Conservation (phyloP, 2,329 filamentous ascomycete species). For the Plenodomus biglobosus region DNA sequence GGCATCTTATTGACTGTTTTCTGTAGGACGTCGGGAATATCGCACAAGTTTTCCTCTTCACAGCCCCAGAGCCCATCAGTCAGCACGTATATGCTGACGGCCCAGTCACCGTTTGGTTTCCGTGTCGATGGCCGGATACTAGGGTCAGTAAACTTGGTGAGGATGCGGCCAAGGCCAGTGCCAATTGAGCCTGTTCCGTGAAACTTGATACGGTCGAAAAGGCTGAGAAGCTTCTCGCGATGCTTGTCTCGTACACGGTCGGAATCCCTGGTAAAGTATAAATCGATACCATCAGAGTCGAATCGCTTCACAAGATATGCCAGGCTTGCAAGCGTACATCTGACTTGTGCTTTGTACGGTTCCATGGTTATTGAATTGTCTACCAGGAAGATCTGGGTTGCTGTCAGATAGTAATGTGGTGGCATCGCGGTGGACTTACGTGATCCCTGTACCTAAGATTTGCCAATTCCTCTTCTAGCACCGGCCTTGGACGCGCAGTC, state of each 20-base stretch:
- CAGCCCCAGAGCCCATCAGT: slow-evolving; percentile 22
- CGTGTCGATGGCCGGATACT: too few species aligned
- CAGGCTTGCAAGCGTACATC: slow-evolving; percentile 8
- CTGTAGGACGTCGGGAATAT: slow-evolving; percentile 6
- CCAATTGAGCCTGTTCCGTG: slow-evolving; percentile 6
- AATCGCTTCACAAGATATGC: slow-evolving; percentile 15
- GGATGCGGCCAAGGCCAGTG: neutral
- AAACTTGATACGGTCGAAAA: neutral
- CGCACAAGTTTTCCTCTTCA: slow-evolving; percentile 1
- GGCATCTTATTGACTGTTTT: neutral
- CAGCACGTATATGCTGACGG: slow-evolving; percentile 12
- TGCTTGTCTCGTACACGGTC: neutral
- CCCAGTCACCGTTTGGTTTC: neutral
- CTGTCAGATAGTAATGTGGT: neutral
- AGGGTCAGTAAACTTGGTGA: neutral
- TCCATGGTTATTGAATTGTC: slow-evolving; percentile 20
- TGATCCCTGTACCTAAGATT: slow-evolving; percentile 15
- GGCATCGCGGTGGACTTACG: slow-evolving; percentile 2
- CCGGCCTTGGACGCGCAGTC: too few species aligned
- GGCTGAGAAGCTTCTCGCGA: slow-evolving; percentile 2
- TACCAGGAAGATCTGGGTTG: slow-evolving; percentile 16
- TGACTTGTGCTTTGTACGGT: slow-evolving; percentile 4
- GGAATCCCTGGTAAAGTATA: slow-evolving; percentile 14
- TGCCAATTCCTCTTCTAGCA: slow-evolving; percentile 1
- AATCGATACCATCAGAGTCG: slow-evolving; percentile 23